Evolutionary conservation across 139 green algal species (phyloP).

Genomic region (Diplosphaera chodatii): DNA sequence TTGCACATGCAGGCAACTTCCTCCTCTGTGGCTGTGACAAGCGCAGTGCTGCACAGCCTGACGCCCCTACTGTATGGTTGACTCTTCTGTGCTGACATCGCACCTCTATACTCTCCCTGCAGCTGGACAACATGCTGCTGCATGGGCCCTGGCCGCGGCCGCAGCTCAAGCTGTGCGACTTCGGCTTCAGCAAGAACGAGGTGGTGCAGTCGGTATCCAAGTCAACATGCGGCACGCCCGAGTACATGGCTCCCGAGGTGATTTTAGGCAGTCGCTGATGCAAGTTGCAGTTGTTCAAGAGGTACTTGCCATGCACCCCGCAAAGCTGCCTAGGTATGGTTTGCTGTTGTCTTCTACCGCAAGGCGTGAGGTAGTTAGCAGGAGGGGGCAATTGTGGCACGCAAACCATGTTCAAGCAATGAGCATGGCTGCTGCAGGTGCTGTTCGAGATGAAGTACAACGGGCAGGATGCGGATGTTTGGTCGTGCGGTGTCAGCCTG

Average conservation of each 20-base stretch:
- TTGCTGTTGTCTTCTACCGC: no score
- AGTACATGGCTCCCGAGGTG: constrained; percentile 73
- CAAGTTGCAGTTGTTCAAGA: no score
- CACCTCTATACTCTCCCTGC: constrained; percentile 5
- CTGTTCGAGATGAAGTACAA: constrained; percentile 1
- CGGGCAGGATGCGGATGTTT: constrained; percentile 45
- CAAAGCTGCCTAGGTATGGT: no score
- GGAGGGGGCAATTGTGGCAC: no score
- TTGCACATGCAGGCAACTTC: no score
- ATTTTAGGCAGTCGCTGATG: no score
- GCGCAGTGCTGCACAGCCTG: background rate
- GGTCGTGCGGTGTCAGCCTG: constrained; percentile 64
- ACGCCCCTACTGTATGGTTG: no score
- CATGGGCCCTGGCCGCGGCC: constrained; percentile 44
- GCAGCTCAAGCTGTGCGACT: constrained; percentile 47
- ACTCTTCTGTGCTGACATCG: no score
- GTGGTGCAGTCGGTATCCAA: constrained; percentile 1
- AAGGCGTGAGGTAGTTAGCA: no score
- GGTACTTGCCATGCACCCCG: background rate
- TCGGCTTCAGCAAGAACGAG: constrained; percentile 68
- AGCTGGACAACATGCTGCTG: constrained; percentile 94
- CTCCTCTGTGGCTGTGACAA: no score
- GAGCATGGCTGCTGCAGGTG: no score
- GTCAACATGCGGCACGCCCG: constrained; percentile 42
- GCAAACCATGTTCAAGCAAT: no score